Evolutionary conservation across 352 stramenopile species (phyloP).

Genomic region (Phytophthora capsici): DNA sequence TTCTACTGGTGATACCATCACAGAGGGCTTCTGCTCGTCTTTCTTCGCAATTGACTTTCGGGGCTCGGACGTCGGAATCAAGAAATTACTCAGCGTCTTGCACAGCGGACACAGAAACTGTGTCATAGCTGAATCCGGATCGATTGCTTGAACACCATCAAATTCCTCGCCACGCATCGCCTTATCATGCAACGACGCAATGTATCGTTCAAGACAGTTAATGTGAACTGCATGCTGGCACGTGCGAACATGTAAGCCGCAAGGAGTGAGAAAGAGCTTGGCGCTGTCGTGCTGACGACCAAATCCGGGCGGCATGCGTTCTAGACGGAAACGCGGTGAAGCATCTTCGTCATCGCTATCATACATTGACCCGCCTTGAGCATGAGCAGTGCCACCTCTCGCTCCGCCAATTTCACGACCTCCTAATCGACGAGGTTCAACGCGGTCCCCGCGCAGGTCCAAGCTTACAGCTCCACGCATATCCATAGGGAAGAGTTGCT

Average conservation of each 20-base stretch:
- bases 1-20: slow-evolving; percentile 3
- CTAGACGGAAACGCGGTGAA: slow-evolving; percentile 47
- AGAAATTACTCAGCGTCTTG: slow-evolving; percentile 93
- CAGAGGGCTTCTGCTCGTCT: slow-evolving; percentile 23
- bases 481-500: slow-evolving; percentile 62
- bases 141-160: slow-evolving; percentile 88
- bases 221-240: slow-evolving; percentile 90
- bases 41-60: slow-evolving; percentile 29
- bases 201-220: slow-evolving; percentile 87
- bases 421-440: slow-evolving; percentile 32
- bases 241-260: slow-evolving; percentile 83
- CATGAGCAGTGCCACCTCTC: slow-evolving; percentile 30
- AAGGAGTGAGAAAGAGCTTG: slow-evolving; percentile 80
- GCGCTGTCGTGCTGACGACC: slow-evolving; percentile 54
- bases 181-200: slow-evolving; percentile 87
- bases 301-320: slow-evolving; percentile 55
- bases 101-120: slow-evolving; percentile 94
- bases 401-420: slow-evolving; percentile 31
- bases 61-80: slow-evolving; percentile 83
- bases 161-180: slow-evolving; percentile 89
- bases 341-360: slow-evolving; percentile 62
- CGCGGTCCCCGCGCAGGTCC: slow-evolving; percentile 40
- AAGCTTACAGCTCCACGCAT: slow-evolving; percentile 51
- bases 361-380: slow-evolving; percentile 35
- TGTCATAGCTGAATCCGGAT: slow-evolving; percentile 88